These are phyloP conservation scores for Cyclostephanos tholiformis DNA, from an alignment of 108 stramenopile genomes.

Conservation along the genomic window DNA sequence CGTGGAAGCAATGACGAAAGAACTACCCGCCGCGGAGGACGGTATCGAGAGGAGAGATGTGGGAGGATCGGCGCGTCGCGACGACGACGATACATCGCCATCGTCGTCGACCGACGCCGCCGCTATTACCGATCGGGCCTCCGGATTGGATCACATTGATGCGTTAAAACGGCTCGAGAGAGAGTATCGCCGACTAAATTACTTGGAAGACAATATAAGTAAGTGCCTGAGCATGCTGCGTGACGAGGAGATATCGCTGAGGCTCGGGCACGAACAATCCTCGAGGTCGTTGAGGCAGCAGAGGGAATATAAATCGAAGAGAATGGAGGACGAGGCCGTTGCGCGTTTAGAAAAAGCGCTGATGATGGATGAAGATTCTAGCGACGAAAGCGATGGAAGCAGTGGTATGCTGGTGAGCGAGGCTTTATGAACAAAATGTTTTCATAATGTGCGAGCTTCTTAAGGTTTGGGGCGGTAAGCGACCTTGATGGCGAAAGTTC, in stretches of 20 bases:
- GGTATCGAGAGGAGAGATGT: background rate
- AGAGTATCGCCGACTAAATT: background rate
- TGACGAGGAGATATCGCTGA: conserved; percentile 7
- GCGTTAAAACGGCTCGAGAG: conserved; percentile 8
- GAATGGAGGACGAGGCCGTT: background rate
- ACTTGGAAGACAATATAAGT: background rate
- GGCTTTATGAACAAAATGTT: background rate
- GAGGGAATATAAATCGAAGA: background rate
- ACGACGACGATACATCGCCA: background rate
- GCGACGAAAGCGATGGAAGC: background rate
- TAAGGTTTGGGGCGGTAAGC: no score
- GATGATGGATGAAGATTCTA: background rate
- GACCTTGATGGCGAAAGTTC: no score
- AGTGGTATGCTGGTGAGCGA: background rate
- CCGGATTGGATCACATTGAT: conserved; percentile 9
- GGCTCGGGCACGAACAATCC: conserved; percentile 19
- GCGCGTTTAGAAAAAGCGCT: background rate
- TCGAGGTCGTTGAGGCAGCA: conserved; percentile 16
- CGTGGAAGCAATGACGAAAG: no score
- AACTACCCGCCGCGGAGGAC: background rate
- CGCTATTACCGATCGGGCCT: background rate
- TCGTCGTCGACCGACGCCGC: background rate
- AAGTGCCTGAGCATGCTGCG: background rate
- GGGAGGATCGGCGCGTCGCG: background rate
- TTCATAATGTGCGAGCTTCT: no score